Evolutionary conservation across 1,284 basidiomycete species (phyloP).

Genomic region (Austroboletus niveus): DNA sequence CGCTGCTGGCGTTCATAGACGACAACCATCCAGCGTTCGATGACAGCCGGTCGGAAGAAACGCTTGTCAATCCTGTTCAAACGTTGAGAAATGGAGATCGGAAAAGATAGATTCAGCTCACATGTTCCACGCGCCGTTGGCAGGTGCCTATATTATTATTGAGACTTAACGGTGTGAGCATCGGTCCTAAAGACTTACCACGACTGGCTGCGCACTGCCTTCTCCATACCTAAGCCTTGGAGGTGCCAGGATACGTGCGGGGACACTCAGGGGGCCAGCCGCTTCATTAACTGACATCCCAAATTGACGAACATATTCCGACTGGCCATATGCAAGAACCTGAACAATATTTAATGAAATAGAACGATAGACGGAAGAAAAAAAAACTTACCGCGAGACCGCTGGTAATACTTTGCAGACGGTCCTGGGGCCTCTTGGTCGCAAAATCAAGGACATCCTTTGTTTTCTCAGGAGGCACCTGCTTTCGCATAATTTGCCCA

Average conservation of each 20-base stretch:
- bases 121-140: conserved; percentile 75
- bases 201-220: conserved; percentile 47
- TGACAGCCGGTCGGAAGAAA: conserved; percentile 51
- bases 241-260: conserved; percentile 59
- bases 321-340: conserved; percentile 69
- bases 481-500: conserved; percentile 75
- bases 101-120: conserved; percentile 22
- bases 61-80: conserved; percentile 57
- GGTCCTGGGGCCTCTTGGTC: conserved; percentile 61
- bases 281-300: conserved; percentile 56
- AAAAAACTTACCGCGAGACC: conserved; percentile 48
- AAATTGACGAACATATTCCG: conserved; percentile 69
- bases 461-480: conserved; percentile 65
- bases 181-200: conserved; percentile 40
- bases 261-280: conserved; percentile 47
- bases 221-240: conserved; percentile 62
- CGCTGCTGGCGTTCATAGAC: conserved; percentile 59
- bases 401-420: conserved; percentile 55
- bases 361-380: background rate
- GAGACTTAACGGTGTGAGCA: background rate
- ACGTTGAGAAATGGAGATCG: conserved; percentile 1
- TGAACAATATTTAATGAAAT: conserved; percentile 23
- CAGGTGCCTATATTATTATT: conserved; percentile 42
- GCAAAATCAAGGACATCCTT: conserved; percentile 68
- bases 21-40: conserved; percentile 59